phyloP scores from a whole-genome alignment of 257 asterid species.

The Solanum virginianum region DNA sequence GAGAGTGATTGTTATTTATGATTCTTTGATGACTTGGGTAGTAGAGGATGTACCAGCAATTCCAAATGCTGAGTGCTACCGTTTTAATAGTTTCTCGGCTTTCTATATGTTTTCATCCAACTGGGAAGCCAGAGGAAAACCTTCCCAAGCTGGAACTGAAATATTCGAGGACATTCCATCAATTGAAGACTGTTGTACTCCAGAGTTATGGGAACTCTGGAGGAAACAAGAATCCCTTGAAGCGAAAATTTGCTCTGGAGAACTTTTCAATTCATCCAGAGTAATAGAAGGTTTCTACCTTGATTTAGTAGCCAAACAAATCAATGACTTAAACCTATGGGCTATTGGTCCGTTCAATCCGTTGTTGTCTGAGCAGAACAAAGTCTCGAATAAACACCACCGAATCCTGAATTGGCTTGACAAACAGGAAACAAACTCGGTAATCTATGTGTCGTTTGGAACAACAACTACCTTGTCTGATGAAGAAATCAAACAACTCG shows the following conservation, averaged over 20 bases:
- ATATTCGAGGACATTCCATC: slow-evolving; percentile 5
- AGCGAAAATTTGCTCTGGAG: slow-evolving; percentile 13
- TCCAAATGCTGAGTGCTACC: slow-evolving; percentile 30
- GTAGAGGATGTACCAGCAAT: slow-evolving; percentile 20
- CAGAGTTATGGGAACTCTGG: slow-evolving; percentile 23
- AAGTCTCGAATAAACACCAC: neutral
- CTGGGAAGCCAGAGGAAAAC: slow-evolving; percentile 18
- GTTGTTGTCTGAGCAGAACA: neutral
- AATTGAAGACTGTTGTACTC: slow-evolving; percentile 24
- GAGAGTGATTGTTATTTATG: slow-evolving; percentile 40
- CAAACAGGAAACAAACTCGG: too few species aligned
- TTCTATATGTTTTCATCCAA: slow-evolving; percentile 15
- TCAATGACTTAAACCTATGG: slow-evolving; percentile 16
- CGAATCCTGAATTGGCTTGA: too few species aligned
- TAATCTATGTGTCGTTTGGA: slow-evolving; percentile 10
- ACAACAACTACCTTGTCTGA: slow-evolving; percentile 6
- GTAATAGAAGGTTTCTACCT: slow-evolving; percentile 32
- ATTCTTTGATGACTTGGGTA: slow-evolving; percentile 38
- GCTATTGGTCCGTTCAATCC: slow-evolving; percentile 24
- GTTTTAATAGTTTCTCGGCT: slow-evolving; percentile 35
- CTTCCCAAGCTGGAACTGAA: slow-evolving; percentile 12
- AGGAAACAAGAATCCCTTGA: neutral
- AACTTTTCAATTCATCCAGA: slow-evolving; percentile 28
- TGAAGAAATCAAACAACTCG: slow-evolving; percentile 6
- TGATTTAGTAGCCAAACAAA: neutral